Percentiles rank a stretch among this genome's conserved stretches.
Evolutionary conservation across 2,329 filamentous ascomycete species (phyloP).

Genomic region (Ceratocystiopsis sp.): DNA sequence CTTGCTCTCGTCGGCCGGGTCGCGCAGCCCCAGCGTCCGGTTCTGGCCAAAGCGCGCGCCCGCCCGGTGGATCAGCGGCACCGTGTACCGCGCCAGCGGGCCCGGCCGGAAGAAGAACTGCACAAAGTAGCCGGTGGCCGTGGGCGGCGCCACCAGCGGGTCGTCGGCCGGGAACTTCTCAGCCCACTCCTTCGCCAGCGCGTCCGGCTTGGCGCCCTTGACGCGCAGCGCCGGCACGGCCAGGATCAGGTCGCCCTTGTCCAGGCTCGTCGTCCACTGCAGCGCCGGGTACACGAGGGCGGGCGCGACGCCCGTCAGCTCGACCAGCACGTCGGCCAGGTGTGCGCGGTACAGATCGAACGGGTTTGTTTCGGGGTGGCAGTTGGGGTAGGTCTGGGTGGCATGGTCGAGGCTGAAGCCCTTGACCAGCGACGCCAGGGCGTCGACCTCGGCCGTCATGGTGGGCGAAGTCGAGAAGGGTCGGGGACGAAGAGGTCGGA

Average conservation of each 20-base stretch:
- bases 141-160: slow-evolving; percentile 54
- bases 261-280: slow-evolving; percentile 61
- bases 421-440: slow-evolving; percentile 18
- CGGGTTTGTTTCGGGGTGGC: slow-evolving; percentile 53
- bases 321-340: slow-evolving; percentile 49
- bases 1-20: slow-evolving; percentile 40
- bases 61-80: slow-evolving; percentile 51
- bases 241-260: slow-evolving; percentile 69
- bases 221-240: slow-evolving; percentile 65
- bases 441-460: slow-evolving; percentile 12
- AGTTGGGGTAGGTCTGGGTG: slow-evolving; percentile 32
- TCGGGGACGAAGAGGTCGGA: too few species aligned
- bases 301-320: slow-evolving; percentile 52
- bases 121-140: slow-evolving; percentile 50
- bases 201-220: slow-evolving; percentile 50
- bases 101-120: slow-evolving; percentile 66
- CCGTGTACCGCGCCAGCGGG: slow-evolving; percentile 45
- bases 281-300: slow-evolving; percentile 58
- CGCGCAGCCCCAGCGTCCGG: slow-evolving; percentile 38
- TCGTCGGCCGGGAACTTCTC: slow-evolving; percentile 40
- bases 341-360: slow-evolving; percentile 67
- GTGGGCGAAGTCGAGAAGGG: too few species aligned
- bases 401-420: slow-evolving; percentile 19
- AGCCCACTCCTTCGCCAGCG: slow-evolving; percentile 44
- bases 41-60: slow-evolving; percentile 49